These are phyloP conservation scores for Puccinia coronata DNA, from an alignment of 1,284 basidiomycete species.

Conservation along the genomic window DNA sequence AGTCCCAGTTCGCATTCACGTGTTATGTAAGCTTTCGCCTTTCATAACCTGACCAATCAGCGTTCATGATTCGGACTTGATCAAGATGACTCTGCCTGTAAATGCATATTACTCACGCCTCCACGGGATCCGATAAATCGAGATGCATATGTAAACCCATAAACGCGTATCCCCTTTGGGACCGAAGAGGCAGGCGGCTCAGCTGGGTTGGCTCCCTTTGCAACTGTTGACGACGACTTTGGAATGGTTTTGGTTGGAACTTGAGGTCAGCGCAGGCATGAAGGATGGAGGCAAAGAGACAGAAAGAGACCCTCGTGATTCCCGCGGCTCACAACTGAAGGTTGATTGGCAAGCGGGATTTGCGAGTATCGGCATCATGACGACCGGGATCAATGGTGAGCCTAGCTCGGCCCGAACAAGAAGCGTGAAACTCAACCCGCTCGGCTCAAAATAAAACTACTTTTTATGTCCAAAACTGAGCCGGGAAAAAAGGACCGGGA, in stretches of 20 bases:
- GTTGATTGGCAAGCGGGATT: too few species aligned
- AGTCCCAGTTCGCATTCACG: neutral
- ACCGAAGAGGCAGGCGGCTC: too few species aligned
- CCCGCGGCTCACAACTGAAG: too few species aligned
- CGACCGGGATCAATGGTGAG: neutral
- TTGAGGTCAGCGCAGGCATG: neutral
- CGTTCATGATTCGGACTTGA: slow-evolving; percentile 11
- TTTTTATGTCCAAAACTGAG: neutral
- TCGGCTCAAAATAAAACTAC: neutral
- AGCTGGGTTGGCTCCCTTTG: too few species aligned
- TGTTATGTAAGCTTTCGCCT: neutral
- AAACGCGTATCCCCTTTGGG: neutral
- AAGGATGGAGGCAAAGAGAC: too few species aligned
- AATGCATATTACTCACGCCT: neutral
- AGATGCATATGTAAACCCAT: too few species aligned
- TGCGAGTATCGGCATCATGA: too few species aligned
- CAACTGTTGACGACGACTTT: too few species aligned
- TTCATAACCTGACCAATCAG: slow-evolving; percentile 22
- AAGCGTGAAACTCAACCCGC: too few species aligned
- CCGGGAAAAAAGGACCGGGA: neutral
- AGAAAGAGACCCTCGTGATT: too few species aligned
- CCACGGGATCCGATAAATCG: neutral
- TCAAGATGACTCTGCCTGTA: neutral
- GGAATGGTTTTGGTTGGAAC: neutral
- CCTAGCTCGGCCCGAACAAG: too few species aligned